phyloP scores from a whole-genome alignment of 257 asterid genomes.

The Linderniella brevidens region DNA sequence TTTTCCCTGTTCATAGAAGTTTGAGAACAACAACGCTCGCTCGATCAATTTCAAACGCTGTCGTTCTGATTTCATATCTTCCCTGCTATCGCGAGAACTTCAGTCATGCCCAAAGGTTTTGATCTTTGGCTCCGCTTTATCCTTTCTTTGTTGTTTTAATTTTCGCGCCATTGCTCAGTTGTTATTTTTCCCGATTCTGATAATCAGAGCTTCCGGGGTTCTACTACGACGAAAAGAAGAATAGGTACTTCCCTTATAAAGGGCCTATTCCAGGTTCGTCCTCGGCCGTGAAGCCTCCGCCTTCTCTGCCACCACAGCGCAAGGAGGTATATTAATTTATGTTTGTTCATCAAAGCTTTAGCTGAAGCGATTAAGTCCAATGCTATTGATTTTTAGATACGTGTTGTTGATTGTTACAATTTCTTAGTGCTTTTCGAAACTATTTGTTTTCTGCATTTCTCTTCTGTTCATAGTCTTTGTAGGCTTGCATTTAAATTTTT shows the following conservation, averaged over 20 bases:
- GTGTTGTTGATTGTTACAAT: too few relatives aligned
- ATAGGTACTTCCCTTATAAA: slow-evolving; percentile 63
- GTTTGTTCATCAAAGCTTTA: too few relatives aligned
- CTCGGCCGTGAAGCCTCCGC: slow-evolving; percentile 19
- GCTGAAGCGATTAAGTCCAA: too few relatives aligned
- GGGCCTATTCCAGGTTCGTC: slow-evolving; percentile 88
- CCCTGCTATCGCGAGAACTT: not conserved
- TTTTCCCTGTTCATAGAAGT: too few relatives aligned
- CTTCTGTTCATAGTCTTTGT: too few relatives aligned
- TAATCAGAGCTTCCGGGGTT: slow-evolving; percentile 72
- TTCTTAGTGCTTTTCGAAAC: too few relatives aligned
- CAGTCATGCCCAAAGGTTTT: slow-evolving; percentile 29
- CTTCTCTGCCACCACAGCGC: slow-evolving; percentile 9
- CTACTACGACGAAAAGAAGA: slow-evolving; percentile 67
- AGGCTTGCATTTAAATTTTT: too few relatives aligned
- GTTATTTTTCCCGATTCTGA: slow-evolving; percentile 6
- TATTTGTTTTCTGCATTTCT: too few relatives aligned
- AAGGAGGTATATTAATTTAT: slow-evolving; percentile 15
- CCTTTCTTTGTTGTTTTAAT: slow-evolving; percentile 1
- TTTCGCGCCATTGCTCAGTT: not conserved
- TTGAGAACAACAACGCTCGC: too few relatives aligned
- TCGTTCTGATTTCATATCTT: too few relatives aligned
- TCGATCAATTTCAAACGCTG: too few relatives aligned
- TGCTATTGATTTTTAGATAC: too few relatives aligned
- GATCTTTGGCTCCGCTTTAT: not conserved